These are phyloP conservation scores for Mycena maculata DNA, from an alignment of 768 basidiomycete species.

Conservation along the genomic window DNA sequence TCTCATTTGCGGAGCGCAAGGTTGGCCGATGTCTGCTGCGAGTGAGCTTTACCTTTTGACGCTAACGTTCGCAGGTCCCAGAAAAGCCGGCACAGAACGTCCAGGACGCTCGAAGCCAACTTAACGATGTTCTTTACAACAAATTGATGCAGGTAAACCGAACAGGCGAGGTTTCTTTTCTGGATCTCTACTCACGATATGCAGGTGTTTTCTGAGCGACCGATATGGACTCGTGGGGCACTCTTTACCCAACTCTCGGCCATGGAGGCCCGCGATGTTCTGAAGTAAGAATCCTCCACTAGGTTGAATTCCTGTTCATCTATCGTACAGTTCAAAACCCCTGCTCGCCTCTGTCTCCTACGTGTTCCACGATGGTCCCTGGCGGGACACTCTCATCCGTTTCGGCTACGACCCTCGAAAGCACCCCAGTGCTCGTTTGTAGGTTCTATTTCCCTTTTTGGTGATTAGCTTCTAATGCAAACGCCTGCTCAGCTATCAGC, in stretches of 20 bases:
- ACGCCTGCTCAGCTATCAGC: constrained; percentile 80
- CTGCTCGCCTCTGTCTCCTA: constrained; percentile 86
- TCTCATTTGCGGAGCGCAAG: constrained; percentile 71
- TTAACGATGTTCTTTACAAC: constrained; percentile 65
- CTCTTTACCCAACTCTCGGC: constrained; percentile 84
- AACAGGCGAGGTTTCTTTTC: neutral
- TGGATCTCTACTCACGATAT: neutral
- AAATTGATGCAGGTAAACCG: constrained; percentile 63
- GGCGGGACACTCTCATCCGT: constrained; percentile 88
- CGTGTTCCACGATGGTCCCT: constrained; percentile 94
- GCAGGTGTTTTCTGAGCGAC: constrained; percentile 79
- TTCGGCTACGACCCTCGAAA: constrained; percentile 92
- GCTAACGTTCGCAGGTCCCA: constrained; percentile 62
- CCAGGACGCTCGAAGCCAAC: constrained; percentile 66
- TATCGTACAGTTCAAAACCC: constrained; percentile 73
- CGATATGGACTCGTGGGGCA: constrained; percentile 90
- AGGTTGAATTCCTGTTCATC: constrained; percentile 1
- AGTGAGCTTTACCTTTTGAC: neutral
- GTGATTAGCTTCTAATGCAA: constrained; percentile 11
- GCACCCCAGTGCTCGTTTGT: constrained; percentile 82
- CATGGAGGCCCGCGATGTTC: constrained; percentile 75
- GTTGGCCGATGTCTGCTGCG: constrained; percentile 46
- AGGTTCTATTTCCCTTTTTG: constrained; percentile 42
- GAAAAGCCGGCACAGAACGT: constrained; percentile 71
- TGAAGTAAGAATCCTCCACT: constrained; percentile 65